These are phyloP conservation scores for Phytophthora constricta DNA, from an alignment of 352 stramenopile genomes.

Conservation along the genomic window DNA sequence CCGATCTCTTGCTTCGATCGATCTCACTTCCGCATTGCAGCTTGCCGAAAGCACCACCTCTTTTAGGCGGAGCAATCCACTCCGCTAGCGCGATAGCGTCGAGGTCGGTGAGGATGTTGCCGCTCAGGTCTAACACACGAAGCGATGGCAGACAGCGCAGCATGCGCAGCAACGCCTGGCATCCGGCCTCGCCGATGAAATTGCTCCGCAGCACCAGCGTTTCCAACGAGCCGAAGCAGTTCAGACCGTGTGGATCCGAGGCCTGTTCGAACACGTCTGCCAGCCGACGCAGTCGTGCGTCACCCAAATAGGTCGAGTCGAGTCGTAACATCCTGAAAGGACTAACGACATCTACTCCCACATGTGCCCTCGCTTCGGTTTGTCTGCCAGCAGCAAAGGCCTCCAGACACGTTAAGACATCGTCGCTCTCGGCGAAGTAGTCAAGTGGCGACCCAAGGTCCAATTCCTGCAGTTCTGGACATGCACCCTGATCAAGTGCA, in stretches of 20 bases:
- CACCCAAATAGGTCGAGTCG: conserved; percentile 65
- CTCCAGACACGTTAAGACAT: conserved; percentile 46
- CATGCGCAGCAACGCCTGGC: conserved; percentile 37
- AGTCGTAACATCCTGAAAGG: conserved; percentile 44
- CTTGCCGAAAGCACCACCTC: no score
- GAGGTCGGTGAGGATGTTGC: conserved; percentile 68
- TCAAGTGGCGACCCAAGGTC: conserved; percentile 57
- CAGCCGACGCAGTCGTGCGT: conserved; percentile 45
- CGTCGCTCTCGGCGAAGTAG: conserved; percentile 61
- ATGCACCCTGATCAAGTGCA: conserved; percentile 41
- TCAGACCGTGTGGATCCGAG: conserved; percentile 1
- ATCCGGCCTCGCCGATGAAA: conserved; percentile 61
- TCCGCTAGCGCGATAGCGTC: conserved; percentile 44
- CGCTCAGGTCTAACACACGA: conserved; percentile 42
- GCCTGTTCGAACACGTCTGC: conserved; percentile 35
- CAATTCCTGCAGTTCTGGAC: conserved; percentile 43
- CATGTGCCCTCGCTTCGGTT: background rate
- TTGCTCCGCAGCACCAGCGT: conserved; percentile 59
- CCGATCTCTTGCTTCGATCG: no score
- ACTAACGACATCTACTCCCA: background rate
- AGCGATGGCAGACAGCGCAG: conserved; percentile 36
- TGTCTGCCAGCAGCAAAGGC: conserved; percentile 34
- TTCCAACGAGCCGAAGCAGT: conserved; percentile 46
- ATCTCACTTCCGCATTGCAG: no score
- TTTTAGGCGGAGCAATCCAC: conserved; percentile 13